Percentiles rank a stretch among this genome's conserved stretches.
Evolutionary conservation across 371 early-diverging fungal genomes (phyloP).

Genomic region (Mortierella sp.): DNA sequence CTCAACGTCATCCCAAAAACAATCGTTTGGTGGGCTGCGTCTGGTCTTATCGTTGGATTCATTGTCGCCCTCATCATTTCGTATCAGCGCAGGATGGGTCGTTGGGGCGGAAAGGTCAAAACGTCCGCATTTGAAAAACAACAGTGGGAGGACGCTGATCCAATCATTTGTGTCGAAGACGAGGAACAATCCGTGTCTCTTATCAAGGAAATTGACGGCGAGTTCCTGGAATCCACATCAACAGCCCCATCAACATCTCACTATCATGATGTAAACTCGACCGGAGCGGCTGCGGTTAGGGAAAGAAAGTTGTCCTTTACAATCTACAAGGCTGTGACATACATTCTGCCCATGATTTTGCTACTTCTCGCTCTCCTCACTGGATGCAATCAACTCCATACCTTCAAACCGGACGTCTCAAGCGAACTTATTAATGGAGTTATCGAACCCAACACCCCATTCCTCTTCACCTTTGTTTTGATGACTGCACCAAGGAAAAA

Average conservation of each 20-base stretch:
- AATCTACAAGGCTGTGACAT: slow-evolving; percentile 16
- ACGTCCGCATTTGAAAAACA: slow-evolving; percentile 24
- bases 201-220: slow-evolving; percentile 7
- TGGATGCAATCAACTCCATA: slow-evolving; percentile 51
- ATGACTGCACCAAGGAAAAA: slow-evolving; percentile 75
- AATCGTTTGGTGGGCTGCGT: slow-evolving; percentile 71
- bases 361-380: slow-evolving; percentile 9
- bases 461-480: slow-evolving; percentile 67
- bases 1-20: slow-evolving; percentile 66
- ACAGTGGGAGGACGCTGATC: slow-evolving; percentile 11
- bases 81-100: slow-evolving; percentile 41
- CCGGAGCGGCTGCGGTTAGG: neutral
- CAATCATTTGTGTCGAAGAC: neutral
- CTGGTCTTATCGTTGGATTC: slow-evolving; percentile 65
- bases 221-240: neutral
- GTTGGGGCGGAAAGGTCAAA: slow-evolving; percentile 50
- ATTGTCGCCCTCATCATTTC: slow-evolving; percentile 58
- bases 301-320: slow-evolving; percentile 13
- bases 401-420: slow-evolving; percentile 56
- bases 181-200: slow-evolving; percentile 8
- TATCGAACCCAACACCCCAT: slow-evolving; percentile 53
- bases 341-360: slow-evolving; percentile 24
- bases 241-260: neutral
- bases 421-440: slow-evolving; percentile 56
- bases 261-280: slow-evolving; percentile 7